Percentiles rank a stretch among this genome's conserved stretches.
Conservation (phyloP, 2,329 filamentous ascomycete genomes). For the Monilinia vaccinii-corymbosi region DNA sequence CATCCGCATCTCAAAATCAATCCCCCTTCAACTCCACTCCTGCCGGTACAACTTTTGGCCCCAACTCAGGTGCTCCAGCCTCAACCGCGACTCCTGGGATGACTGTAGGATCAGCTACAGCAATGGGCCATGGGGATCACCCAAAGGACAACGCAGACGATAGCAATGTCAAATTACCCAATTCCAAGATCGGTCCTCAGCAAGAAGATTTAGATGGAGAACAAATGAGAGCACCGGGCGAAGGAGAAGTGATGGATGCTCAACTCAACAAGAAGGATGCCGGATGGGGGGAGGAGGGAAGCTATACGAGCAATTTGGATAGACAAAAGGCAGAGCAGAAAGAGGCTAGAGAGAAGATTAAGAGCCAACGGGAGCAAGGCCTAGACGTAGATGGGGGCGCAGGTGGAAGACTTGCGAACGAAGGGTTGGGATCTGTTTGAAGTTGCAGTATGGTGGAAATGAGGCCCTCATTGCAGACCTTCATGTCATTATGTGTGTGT, state of each 20-base stretch:
- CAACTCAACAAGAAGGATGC: constrained; percentile 28
- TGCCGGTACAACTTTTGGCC: constrained; percentile 19
- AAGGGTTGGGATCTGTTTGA: constrained; percentile 23
- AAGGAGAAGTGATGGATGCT: constrained; percentile 27
- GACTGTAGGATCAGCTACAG: constrained; percentile 25
- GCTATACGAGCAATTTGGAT: constrained; percentile 26
- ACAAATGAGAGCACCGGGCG: constrained; percentile 24
- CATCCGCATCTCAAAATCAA: constrained; percentile 26
- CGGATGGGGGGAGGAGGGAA: constrained; percentile 27
- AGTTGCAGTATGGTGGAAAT: neutral
- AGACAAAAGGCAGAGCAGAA: constrained; percentile 29
- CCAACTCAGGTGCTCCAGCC: constrained; percentile 16
- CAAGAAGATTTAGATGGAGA: constrained; percentile 29
- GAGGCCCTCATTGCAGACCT: neutral
- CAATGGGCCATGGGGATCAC: constrained; percentile 26
- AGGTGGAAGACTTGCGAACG: constrained; percentile 24
- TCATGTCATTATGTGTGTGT: neutral
- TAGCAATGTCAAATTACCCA: constrained; percentile 21
- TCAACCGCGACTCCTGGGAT: constrained; percentile 21
- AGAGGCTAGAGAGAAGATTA: constrained; percentile 23
- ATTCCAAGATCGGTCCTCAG: constrained; percentile 23
- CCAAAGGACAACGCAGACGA: constrained; percentile 26
- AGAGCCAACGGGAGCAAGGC: constrained; percentile 21
- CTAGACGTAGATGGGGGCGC: constrained; percentile 27
- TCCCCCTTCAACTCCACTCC: constrained; percentile 19